Evolutionary conservation across 352 stramenopile species (phyloP).

Genomic region (Phytophthora quininea): DNA sequence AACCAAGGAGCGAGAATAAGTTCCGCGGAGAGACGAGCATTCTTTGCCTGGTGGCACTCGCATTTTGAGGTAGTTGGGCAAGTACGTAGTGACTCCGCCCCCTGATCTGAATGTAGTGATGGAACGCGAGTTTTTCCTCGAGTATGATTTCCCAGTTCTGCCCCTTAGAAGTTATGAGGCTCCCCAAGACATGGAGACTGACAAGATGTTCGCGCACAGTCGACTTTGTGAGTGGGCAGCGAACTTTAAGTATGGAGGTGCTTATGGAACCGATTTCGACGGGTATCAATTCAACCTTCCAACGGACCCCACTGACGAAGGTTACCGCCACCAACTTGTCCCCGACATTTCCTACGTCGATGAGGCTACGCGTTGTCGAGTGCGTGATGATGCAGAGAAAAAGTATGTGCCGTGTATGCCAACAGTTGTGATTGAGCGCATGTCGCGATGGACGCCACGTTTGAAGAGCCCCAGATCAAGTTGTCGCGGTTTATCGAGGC

Average conservation of each 20-base stretch:
- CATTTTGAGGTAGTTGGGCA: conserved; percentile 10
- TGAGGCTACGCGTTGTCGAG: conserved; percentile 1
- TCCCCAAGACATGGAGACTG: not conserved
- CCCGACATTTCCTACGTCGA: conserved; percentile 13
- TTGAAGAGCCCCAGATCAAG: conserved; percentile 9
- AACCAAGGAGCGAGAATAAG: no score
- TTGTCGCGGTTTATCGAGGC: conserved; percentile 27
- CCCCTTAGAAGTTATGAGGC: not conserved
- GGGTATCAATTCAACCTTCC: not conserved
- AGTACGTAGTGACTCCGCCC: conserved; percentile 4
- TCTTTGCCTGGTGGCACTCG: no score
- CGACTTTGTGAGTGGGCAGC: not conserved
- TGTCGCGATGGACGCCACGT: not conserved
- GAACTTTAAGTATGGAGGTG: not conserved
- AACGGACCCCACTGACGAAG: not conserved
- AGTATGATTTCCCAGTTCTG: not conserved
- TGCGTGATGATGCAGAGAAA: conserved; percentile 8
- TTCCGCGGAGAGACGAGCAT: no score
- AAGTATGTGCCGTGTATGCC: conserved; percentile 6
- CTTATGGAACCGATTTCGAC: not conserved
- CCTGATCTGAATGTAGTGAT: not conserved
- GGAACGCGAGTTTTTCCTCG: not conserved
- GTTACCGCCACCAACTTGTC: conserved; percentile 6
- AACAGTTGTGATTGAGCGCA: not conserved
- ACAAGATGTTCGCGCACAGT: not conserved